Evolutionary conservation across 2,329 filamentous ascomycete species (phyloP), one percentile per base, ranked within the genome.

Genomic region (Colletotrichum sp.): DNA sequence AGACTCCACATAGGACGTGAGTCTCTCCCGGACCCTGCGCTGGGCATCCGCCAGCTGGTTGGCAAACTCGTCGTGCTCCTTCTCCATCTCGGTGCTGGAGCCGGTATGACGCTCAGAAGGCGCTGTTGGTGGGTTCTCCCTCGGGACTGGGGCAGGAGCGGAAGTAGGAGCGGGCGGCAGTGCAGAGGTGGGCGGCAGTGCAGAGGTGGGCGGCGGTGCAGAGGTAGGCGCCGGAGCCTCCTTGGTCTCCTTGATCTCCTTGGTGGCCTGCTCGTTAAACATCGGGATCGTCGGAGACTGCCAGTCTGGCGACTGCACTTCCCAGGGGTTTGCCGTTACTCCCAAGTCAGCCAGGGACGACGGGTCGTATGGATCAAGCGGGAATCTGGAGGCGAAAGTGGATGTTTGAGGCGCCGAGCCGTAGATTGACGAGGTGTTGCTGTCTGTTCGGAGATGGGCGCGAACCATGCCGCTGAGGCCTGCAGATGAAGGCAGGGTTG

Each of bases 401-500:
- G 78, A 81, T 44, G 78, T 85, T 77, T 81, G 83, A 55, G 83
- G 86, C 12, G 86, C 87, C 28, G 84, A 85, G 30, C 91, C 92
- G 79, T 95, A 95, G 30, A 97, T 89, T 0, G 95, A 98, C 1
- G 96, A 99, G 16, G 92, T 90, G 75, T 93, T 93, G 85, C 96
- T 99, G 78, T 93, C 92, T 39, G 92, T 92, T 67, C 97, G 92
- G 55, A 99, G 86, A 86, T 99, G 97, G 77, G 96, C 93, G 36
- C 94, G 92, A 62, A 98, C 93, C 88, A 98, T 91, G 3, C 94
- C 94, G 80, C 93, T 96, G 18, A 98, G 88, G 1, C 95, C 95
- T 22, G 86, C 86, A 18, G 88, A 88, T 0, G 94, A 93, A 3
- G 94, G 94, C 8, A 98, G 86, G 0, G 95, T 98, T 1, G 96